Base-by-base conservation (phyloP, 2,329 filamentous ascomycete species). In the Alternaria triticina region DNA sequence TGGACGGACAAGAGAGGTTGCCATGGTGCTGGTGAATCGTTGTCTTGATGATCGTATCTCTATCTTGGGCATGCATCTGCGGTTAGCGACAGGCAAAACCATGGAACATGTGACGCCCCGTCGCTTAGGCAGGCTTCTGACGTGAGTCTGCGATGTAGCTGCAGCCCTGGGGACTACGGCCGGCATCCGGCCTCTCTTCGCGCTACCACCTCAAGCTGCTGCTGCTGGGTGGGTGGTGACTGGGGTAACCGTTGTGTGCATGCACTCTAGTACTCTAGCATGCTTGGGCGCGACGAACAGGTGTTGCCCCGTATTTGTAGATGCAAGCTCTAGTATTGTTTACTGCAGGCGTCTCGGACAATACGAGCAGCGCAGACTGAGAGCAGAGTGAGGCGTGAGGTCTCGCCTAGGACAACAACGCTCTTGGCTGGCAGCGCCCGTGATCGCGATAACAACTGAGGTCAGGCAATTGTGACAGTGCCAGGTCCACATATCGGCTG, bases 231-330 rank as follows among this genome's bases (percentile, higher is more conserved):
- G 45, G 40, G 30, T 52, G 49, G 33, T 40, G 33, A 55, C 57
- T 50, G 54, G 61, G 44, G 51, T 49, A 30, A 15, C 27, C 54
- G 58, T 57, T 62, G 54, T 54, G 50, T 49, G 49, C 43, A 57
- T 49, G 62, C 62, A 25, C 23, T 40, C 36, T 40, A 40, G 36
- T 40, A 40, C 58, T 61, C 62, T 57, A 61, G 58, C 23, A 54
- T 54, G 62, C 25, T 49, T 33, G 40, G 47, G 44, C 33, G 45
- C 36, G 11, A 51, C 23, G 54, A 65, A 65, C 59, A 52, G 54
- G 54, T 56, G 62, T 59, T 65, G 59, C 49, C 54, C 59, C 59
- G 57, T 61, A 57, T 40, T 57, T 45, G 54, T 25, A 43, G 28
- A 43, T 45, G 43, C n/a, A 17, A 40, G 44, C 46, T 22, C 12